A percentile compares a stretch with the other conserved stretches of the same genome.
phyloP scores from a whole-genome alignment of 371 early-diverging fungal species.

The Circinella umbellata region DNA sequence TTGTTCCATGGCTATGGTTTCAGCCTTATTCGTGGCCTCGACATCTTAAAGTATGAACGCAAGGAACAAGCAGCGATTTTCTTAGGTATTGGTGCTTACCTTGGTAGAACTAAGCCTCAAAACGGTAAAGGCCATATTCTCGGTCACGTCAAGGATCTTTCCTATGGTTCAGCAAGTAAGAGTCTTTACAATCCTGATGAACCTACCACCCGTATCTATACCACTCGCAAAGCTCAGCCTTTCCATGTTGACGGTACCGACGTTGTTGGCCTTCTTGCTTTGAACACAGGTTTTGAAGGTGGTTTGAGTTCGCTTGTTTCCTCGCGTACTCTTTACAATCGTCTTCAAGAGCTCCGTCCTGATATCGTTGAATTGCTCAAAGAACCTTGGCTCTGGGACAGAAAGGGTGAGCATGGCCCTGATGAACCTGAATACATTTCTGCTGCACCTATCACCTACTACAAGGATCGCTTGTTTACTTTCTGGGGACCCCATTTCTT shows the following conservation, averaged over 20 bases:
- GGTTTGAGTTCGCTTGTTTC: conserved; percentile 47
- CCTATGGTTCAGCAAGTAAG: conserved; percentile 44
- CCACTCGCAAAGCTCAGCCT: conserved; percentile 52
- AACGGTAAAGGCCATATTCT: conserved; percentile 49
- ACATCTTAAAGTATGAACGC: conserved; percentile 38
- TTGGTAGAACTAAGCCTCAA: conserved; percentile 39
- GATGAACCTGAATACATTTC: conserved; percentile 35
- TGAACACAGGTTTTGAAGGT: conserved; percentile 39
- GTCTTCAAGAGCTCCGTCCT: conserved; percentile 38
- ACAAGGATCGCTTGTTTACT: conserved; percentile 39
- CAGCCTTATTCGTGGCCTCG: conserved; percentile 44
- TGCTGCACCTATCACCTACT: conserved; percentile 38
- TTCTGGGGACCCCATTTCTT: conserved; percentile 55
- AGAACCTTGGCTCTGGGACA: conserved; percentile 51
- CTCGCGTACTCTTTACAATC: conserved; percentile 51
- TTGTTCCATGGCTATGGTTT: conserved; percentile 46
- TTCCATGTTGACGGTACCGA: conserved; percentile 56
- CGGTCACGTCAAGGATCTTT: conserved; percentile 51
- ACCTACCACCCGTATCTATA: conserved; percentile 53
- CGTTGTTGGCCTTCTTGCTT: conserved; percentile 41
- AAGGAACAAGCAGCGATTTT: conserved; percentile 45
- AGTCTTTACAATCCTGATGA: conserved; percentile 38
- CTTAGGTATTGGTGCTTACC: conserved; percentile 52
- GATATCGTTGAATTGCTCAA: conserved; percentile 50
- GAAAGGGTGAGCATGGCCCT: conserved; percentile 42